A percentile compares a stretch with the other conserved stretches of the same genome.
Evolutionary conservation across 495 filamentous ascomycete genomes (phyloP).

Genomic region (Talaromyces thailandensis): DNA sequence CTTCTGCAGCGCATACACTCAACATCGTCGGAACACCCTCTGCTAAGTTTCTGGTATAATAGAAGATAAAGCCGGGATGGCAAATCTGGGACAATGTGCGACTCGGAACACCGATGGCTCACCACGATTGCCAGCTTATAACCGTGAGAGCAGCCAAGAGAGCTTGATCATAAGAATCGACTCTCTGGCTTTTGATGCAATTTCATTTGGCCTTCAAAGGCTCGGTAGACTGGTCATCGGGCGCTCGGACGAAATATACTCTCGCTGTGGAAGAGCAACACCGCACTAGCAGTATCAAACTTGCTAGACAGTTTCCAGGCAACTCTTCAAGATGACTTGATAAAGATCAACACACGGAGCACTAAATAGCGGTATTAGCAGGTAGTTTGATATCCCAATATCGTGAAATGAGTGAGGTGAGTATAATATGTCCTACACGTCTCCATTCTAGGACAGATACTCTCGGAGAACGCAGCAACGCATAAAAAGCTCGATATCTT

Average conservation of each 20-base stretch:
- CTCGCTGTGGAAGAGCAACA: not conserved
- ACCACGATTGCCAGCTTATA: not conserved
- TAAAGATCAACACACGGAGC: not conserved
- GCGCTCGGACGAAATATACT: not conserved
- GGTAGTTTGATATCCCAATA: not conserved
- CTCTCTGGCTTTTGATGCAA: not conserved
- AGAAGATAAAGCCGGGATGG: not conserved
- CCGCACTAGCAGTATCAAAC: not conserved
- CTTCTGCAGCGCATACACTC: not conserved
- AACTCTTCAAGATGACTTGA: not conserved
- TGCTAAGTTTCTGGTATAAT: not conserved
- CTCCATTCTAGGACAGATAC: not conserved
- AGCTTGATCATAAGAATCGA: not conserved
- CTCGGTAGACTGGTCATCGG: not conserved
- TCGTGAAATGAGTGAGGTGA: not conserved
- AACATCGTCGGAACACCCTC: not conserved
- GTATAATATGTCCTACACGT: not conserved
- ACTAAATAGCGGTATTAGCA: not conserved
- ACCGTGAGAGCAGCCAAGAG: not conserved
- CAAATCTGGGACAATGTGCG: not conserved
- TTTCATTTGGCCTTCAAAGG: not conserved
- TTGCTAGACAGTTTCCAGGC: not conserved
- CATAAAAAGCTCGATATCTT: not conserved
- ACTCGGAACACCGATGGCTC: not conserved
- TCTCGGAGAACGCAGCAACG: not conserved